Evolutionary conservation across 176 grass and related monocot species (phyloP), one percentile per base, ranked within the genome.

Genomic region (Melocanna baccifera): DNA sequence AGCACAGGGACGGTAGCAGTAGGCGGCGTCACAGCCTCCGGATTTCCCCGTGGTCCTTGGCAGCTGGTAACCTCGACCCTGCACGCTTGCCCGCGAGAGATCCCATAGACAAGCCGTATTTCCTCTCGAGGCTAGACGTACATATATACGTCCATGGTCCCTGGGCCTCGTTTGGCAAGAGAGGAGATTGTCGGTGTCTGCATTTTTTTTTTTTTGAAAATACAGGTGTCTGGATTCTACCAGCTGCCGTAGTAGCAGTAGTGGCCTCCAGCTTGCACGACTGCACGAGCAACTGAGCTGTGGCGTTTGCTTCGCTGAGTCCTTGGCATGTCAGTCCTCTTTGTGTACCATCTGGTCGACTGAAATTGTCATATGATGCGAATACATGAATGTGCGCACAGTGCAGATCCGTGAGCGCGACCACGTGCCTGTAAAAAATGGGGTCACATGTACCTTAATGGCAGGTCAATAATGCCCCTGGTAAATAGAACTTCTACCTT

Each of bases 241-340:
- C n/a, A 29, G 67, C 39, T 6, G 37, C 66, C 66, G 2, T 48
- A 20, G 16, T 18, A 13, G n/a, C n/a, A n/a, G 43, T 20, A 56
- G 79, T 82, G 36, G 11, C 18, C 23, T 58, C 67, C 80, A 71
- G 79, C 79, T 71, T 28, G 46, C 77, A 67, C 43, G 3, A 18
- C 36, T 18, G 56, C 58, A 30, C 39, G 26, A 50, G 63, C 70
- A 51, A 36, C 28, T 0, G 26, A 14, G 50, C 58, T 70, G 71
- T 71, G 51, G 80, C 79, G 9, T n/a, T 28, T 6, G 70, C 18
- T 11, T 46, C 82, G 16, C 7, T 11, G 71, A 45, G 76, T 30
- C 65, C 64, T 75, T 39, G 64, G 37, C 80, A 26, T 43, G 83
- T 55, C 83, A 43, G 73, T 78, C 83, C 73, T 69, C n/a, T 25